Conservation (phyloP, 208 protist genomes). For the Leishmania guyanensis region DNA sequence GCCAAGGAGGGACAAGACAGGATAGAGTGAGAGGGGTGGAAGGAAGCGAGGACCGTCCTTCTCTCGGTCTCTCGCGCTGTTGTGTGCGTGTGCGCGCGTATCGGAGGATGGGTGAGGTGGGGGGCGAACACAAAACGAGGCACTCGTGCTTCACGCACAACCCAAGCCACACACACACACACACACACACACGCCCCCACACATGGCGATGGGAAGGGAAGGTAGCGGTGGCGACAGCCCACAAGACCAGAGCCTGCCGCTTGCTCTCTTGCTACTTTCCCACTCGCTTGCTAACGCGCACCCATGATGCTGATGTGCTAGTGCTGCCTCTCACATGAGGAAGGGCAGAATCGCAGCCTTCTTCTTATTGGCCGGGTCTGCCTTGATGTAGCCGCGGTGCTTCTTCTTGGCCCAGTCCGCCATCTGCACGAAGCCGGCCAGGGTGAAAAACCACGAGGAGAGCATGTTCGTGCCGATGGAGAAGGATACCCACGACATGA, state of each 20-base stretch:
- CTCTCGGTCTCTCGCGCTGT: neutral
- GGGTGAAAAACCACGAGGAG: constrained; percentile 82
- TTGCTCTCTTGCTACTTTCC: constrained; percentile 2
- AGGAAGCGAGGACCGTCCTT: neutral
- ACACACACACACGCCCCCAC: neutral
- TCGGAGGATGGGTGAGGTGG: too few relatives aligned
- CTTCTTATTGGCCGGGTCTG: constrained; percentile 65
- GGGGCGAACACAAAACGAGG: too few relatives aligned
- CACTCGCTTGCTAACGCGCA: neutral
- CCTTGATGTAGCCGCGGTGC: constrained; percentile 86
- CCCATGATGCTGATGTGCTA: neutral
- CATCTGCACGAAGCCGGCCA: constrained; percentile 86
- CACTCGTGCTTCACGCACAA: too few relatives aligned
- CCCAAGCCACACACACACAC: too few relatives aligned
- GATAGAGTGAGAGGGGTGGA: neutral
- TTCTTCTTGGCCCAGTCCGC: constrained; percentile 87
- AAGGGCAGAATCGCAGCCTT: constrained; percentile 88
- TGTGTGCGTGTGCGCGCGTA: too few relatives aligned
- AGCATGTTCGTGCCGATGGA: constrained; percentile 85
- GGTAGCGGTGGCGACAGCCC: neutral
- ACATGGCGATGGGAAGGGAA: neutral
- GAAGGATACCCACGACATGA: constrained; percentile 94
- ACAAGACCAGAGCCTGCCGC: neutral
- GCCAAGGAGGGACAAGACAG: neutral
- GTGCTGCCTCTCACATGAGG: constrained; percentile 56